A percentile compares a stretch with the other conserved stretches of the same genome.
phyloP scores from a whole-genome alignment of 257 asterid species.

The Primulina tabacum region DNA sequence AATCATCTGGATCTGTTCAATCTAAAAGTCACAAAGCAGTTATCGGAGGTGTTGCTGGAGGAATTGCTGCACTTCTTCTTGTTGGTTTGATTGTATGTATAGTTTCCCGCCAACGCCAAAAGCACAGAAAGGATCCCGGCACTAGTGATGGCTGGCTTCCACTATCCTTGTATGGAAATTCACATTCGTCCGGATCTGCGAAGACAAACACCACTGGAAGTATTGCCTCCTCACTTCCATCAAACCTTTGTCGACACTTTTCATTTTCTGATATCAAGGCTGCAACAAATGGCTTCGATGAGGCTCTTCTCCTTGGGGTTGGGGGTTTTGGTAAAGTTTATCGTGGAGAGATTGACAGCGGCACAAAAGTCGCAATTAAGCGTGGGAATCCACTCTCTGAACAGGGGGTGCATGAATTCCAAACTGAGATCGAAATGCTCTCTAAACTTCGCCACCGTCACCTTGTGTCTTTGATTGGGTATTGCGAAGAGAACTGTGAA shows the following conservation, averaged over 20 bases:
- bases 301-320: conserved; percentile 74
- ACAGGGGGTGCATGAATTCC: conserved; percentile 86
- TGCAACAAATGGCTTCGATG: conserved; percentile 78
- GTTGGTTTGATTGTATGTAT: conserved; percentile 52
- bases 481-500: conserved; percentile 85
- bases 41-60: conserved; percentile 82
- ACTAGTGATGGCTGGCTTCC: conserved; percentile 90
- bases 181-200: conserved; percentile 67
- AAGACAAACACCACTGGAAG: conserved; percentile 85
- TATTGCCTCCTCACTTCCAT: conserved; percentile 77
- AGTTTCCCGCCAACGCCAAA: conserved; percentile 35
- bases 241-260: conserved; percentile 84
- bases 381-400: conserved; percentile 91
- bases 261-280: conserved; percentile 81
- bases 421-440: conserved; percentile 92
- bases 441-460: conserved; percentile 91
- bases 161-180: conserved; percentile 76
- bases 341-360: conserved; percentile 79
- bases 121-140: conserved; percentile 51
- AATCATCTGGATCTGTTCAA: conserved; percentile 29
- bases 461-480: conserved; percentile 81
- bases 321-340: conserved; percentile 92
- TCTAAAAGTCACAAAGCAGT: conserved; percentile 39
- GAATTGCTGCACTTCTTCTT: conserved; percentile 56
- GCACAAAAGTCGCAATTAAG: conserved; percentile 85